Conservation (phyloP, 495 filamentous ascomycete genomes). For the Annulohypoxylon nitens region DNA sequence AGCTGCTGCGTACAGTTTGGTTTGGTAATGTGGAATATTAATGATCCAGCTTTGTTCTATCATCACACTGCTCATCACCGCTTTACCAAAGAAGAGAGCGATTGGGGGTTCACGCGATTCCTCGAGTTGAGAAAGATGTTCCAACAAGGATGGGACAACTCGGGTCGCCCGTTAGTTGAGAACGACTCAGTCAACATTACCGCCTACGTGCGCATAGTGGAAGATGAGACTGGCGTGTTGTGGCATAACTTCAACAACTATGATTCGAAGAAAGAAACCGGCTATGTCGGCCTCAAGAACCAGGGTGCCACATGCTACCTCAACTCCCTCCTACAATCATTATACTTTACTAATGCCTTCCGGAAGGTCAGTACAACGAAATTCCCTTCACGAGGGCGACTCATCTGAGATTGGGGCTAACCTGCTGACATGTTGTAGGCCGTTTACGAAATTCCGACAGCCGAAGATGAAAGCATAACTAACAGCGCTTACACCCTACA, state of each 20-base stretch:
- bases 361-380: conserved; percentile 74
- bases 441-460: conserved; percentile 94
- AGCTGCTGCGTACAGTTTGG: conserved; percentile 97
- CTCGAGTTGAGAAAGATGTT: conserved; percentile 87
- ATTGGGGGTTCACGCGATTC: conserved; percentile 98
- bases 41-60: conserved; percentile 82
- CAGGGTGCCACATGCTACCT: conserved; percentile 99
- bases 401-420: background rate
- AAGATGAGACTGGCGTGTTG: conserved; percentile 97
- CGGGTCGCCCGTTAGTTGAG: conserved; percentile 85
- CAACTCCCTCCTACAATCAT: conserved; percentile 94
- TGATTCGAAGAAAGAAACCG: conserved; percentile 98
- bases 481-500: conserved; percentile 97
- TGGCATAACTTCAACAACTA: conserved; percentile 99
- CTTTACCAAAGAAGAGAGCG: conserved; percentile 95
- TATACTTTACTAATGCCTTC: conserved; percentile 98
- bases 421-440: conserved; percentile 67
- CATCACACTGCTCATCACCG: conserved; percentile 83
- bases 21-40: conserved; percentile 92
- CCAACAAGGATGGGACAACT: conserved; percentile 69
- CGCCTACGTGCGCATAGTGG: conserved; percentile 92
- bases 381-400: background rate
- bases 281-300: conserved; percentile 96
- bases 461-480: conserved; percentile 79
- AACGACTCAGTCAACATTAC: conserved; percentile 88